Percentiles rank a stretch among this genome's conserved stretches.
These are phyloP conservation scores for Penicillium sp. DNA, from an alignment of 2,329 filamentous ascomycete species.

Conservation along the genomic window DNA sequence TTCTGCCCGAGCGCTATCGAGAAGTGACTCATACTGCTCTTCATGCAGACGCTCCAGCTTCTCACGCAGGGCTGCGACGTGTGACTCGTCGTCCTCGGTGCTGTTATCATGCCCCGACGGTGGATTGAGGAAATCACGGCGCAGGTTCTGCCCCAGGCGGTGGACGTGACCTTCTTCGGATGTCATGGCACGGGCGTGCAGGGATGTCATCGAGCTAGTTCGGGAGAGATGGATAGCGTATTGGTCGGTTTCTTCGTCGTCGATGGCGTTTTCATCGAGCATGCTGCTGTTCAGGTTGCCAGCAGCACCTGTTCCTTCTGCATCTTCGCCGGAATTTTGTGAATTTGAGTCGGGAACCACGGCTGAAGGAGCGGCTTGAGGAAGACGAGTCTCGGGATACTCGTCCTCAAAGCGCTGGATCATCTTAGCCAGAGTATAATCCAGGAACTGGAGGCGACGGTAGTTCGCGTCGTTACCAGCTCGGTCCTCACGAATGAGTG, in stretches of 20 bases:
- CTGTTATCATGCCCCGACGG: conserved; percentile 41
- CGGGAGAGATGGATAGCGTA: conserved; percentile 51
- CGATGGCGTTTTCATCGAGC: conserved; percentile 33
- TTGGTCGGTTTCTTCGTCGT: conserved; percentile 42
- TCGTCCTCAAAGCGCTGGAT: conserved; percentile 95
- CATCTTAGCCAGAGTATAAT: conserved; percentile 81
- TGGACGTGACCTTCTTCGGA: conserved; percentile 68
- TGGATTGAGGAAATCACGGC: conserved; percentile 57
- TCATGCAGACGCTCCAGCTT: conserved; percentile 43
- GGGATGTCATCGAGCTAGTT: conserved; percentile 62
- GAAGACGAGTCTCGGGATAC: conserved; percentile 77
- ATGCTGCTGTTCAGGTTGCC: conserved; percentile 21
- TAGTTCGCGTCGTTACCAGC: conserved; percentile 70
- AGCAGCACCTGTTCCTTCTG: conserved; percentile 31
- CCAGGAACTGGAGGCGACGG: conserved; percentile 80
- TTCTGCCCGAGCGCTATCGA: conserved; percentile 38
- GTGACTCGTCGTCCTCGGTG: conserved; percentile 35
- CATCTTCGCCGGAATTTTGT: conserved; percentile 34
- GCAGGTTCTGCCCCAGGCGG: conserved; percentile 62
- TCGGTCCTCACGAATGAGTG: conserved; percentile 68
- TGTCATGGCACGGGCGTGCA: conserved; percentile 60
- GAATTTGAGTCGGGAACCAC: conserved; percentile 28
- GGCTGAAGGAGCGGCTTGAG: conserved; percentile 17
- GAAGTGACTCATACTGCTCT: conserved; percentile 39
- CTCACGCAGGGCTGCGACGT: conserved; percentile 45